These are phyloP conservation scores for Hordeum marinum DNA, from an alignment of 176 grass and related monocot species.

Conservation along the genomic window DNA sequence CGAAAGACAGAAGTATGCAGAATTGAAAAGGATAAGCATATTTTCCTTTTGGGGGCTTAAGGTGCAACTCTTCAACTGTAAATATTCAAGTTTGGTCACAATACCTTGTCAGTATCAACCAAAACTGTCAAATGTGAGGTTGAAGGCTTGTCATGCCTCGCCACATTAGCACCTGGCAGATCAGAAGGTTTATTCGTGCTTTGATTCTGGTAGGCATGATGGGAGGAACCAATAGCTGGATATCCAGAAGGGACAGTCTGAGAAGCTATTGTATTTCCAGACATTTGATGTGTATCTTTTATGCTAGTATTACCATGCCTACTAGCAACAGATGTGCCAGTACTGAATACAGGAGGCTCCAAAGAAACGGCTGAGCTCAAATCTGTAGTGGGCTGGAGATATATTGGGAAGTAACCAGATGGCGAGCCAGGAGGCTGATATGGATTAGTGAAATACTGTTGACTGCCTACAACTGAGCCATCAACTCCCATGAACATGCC, in stretches of 20 bases:
- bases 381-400: conserved; percentile 45
- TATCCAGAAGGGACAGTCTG: conserved; percentile 20
- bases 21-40: neutral
- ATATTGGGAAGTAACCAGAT: conserved; percentile 48
- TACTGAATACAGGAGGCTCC: conserved; percentile 29
- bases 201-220: conserved; percentile 38
- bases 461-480: conserved; percentile 33
- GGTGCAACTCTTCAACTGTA: conserved; percentile 5
- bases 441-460: conserved; percentile 41
- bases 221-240: conserved; percentile 30
- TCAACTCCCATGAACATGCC: conserved; percentile 34
- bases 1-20: neutral
- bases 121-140: conserved; percentile 12
- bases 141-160: conserved; percentile 1
- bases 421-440: conserved; percentile 47
- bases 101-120: conserved; percentile 31
- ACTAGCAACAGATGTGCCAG: conserved; percentile 25
- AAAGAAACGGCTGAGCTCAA: conserved; percentile 35
- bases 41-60: conserved; percentile 4
- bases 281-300: conserved; percentile 34
- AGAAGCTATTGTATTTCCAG: conserved; percentile 39
- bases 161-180: conserved; percentile 18
- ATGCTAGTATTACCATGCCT: conserved; percentile 30
- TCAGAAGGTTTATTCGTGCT: conserved; percentile 36
- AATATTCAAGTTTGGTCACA: conserved; percentile 1